Evolutionary conservation across 805 yeast species (phyloP).

Genomic region (Yamadazyma laniorum): DNA sequence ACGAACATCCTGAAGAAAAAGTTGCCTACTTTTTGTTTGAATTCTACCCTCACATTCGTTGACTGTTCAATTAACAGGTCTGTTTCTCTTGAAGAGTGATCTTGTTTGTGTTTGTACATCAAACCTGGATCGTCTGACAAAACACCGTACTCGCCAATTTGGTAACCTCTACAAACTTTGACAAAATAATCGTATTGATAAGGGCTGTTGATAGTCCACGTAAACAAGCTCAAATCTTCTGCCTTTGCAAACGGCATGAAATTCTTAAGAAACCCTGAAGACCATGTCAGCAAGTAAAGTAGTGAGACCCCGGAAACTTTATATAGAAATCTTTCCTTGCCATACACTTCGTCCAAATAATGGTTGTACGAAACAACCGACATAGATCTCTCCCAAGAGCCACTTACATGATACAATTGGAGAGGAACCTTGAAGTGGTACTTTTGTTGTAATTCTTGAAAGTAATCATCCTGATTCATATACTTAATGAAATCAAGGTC

Average conservation of each 20-base stretch:
- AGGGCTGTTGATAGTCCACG: constrained; percentile 41
- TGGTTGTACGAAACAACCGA: constrained; percentile 35
- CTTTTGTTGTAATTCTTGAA: constrained; percentile 23
- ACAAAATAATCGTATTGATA: constrained; percentile 35
- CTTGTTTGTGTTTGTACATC: constrained; percentile 21
- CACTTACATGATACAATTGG: constrained; percentile 37
- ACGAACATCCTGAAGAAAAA: neutral
- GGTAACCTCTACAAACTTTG: constrained; percentile 22
- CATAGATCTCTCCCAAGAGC: constrained; percentile 32
- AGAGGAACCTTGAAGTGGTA: constrained; percentile 17
- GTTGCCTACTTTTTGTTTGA: constrained; percentile 4
- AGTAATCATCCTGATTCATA: constrained; percentile 38
- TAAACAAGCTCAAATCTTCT: constrained; percentile 31
- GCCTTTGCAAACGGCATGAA: constrained; percentile 36
- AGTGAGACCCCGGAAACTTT: constrained; percentile 37
- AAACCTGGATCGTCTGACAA: constrained; percentile 36
- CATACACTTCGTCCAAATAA: constrained; percentile 25
- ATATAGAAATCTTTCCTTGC: constrained; percentile 24
- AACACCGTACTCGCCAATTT: constrained; percentile 33
- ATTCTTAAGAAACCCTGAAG: constrained; percentile 28
- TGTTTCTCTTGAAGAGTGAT: neutral
- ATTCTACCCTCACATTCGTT: neutral
- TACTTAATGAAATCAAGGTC: constrained; percentile 35
- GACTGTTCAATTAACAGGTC: neutral
- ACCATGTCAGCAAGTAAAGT: constrained; percentile 39